Conservation (phyloP, 176 grass and related monocot species). For the Zoysia japonica region DNA sequence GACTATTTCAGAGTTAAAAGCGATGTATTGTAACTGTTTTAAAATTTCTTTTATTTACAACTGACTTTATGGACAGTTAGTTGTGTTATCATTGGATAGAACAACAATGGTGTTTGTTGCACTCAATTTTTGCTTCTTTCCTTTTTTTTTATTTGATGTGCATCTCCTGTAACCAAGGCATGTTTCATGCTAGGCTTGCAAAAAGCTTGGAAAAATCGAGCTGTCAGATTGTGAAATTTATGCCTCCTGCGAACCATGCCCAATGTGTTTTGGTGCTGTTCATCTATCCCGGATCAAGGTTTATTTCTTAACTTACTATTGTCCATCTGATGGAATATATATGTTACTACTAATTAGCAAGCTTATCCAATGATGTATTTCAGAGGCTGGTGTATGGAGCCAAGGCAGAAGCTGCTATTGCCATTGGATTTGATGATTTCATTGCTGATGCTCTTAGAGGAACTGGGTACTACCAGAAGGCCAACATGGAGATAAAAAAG, state of each 20-base stretch:
- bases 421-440: slow-evolving; percentile 96
- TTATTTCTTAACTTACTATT: slow-evolving; percentile 15
- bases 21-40: slow-evolving; percentile 1
- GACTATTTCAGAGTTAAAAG: neutral
- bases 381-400: slow-evolving; percentile 97
- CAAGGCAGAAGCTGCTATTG: slow-evolving; percentile 93
- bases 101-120: neutral
- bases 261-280: slow-evolving; percentile 96
- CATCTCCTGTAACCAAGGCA: neutral
- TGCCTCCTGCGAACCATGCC: slow-evolving; percentile 93
- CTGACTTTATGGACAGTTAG: neutral
- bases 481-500: slow-evolving; percentile 82
- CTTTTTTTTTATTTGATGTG: neutral
- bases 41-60: neutral
- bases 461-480: slow-evolving; percentile 86
- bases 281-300: slow-evolving; percentile 97
- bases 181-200: slow-evolving; percentile 67
- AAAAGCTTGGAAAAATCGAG: slow-evolving; percentile 94
- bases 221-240: slow-evolving; percentile 90
- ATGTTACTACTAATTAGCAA: slow-evolving; percentile 9
- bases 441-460: slow-evolving; percentile 94
- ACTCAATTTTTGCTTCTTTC: neutral
- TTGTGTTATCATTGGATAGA: slow-evolving; percentile 11
- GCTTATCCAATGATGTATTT: slow-evolving; percentile 28
- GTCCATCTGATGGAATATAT: slow-evolving; percentile 10